A percentile compares a stretch with the other conserved stretches of the same genome.
phyloP scores from a whole-genome alignment of 1,139 yeast genomes.

The Taiozyma onychis region DNA sequence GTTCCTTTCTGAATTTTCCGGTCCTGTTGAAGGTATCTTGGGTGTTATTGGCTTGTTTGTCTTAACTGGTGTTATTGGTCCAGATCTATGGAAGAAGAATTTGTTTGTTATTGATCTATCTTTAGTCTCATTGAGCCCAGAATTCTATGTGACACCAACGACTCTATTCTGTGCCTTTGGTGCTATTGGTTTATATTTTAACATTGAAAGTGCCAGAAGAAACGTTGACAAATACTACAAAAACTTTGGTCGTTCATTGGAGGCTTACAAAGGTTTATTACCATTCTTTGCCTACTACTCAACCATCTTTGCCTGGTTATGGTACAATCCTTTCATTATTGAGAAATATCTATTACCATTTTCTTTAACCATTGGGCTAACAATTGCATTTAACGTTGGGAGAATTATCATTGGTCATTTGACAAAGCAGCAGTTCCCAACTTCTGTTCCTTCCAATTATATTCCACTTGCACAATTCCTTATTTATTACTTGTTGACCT shows the following conservation, averaged over 20 bases:
- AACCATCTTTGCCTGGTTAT: conserved; percentile 42
- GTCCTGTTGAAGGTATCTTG: conserved; percentile 93
- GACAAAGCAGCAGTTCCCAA: conserved; percentile 74
- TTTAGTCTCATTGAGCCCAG: conserved; percentile 11
- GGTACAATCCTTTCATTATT: conserved; percentile 41
- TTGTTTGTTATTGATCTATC: conserved; percentile 22
- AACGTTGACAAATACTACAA: conserved; percentile 59
- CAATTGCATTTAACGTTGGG: conserved; percentile 82
- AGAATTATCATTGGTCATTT: conserved; percentile 85
- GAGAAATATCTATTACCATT: conserved; percentile 50
- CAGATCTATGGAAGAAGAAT: conserved; percentile 53
- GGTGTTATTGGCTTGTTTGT: conserved; percentile 51
- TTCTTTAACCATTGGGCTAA: conserved; percentile 62
- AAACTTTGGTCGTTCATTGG: conserved; percentile 29
- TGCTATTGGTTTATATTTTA: conserved; percentile 55
- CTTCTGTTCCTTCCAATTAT: conserved; percentile 61
- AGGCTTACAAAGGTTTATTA: conserved; percentile 56
- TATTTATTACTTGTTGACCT: conserved; percentile 35
- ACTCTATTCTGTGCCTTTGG: conserved; percentile 46
- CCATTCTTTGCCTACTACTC: conserved; percentile 70
- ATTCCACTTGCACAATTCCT: conserved; percentile 54
- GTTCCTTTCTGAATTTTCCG: conserved; percentile 74
- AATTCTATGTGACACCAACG: conserved; percentile 30
- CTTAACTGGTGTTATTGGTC: conserved; percentile 65
- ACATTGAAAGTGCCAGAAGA: conserved; percentile 63